Evolutionary conservation across 2,329 filamentous ascomycete species (phyloP).

Genomic region (Nemania sp.): DNA sequence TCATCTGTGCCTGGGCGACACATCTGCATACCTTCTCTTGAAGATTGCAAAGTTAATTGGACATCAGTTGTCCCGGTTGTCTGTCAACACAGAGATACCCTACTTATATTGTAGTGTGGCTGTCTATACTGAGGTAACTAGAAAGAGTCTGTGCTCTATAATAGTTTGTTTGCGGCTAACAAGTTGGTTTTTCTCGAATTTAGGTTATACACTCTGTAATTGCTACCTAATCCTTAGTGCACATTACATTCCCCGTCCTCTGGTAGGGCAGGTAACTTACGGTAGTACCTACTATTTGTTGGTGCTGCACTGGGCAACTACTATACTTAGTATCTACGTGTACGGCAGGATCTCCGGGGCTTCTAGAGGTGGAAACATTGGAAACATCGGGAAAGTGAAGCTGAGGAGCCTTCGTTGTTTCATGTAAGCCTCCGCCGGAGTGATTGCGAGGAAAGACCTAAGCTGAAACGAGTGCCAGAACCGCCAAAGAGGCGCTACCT

Average conservation of each 20-base stretch:
- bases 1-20: background rate
- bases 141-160: too few species aligned
- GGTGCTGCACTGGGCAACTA: background rate
- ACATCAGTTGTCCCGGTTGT: background rate
- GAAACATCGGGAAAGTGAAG: slow-evolving; percentile 2
- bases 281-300: too few species aligned
- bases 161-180: too few species aligned
- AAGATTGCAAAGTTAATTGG: background rate
- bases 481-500: background rate
- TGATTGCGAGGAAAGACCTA: too few species aligned
- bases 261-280: too few species aligned
- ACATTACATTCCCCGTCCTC: too few species aligned
- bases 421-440: slow-evolving; percentile 18
- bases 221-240: too few species aligned
- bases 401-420: slow-evolving; percentile 13
- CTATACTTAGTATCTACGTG: background rate
- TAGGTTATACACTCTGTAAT: too few species aligned
- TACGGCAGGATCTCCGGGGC: background rate
- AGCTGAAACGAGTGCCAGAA: slow-evolving; percentile 17
- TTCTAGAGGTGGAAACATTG: too few species aligned
- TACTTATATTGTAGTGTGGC: too few species aligned
- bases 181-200: too few species aligned
- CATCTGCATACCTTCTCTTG: background rate
- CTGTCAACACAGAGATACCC: background rate
- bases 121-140: too few species aligned